Percentiles rank a stretch among this genome's conserved stretches.
phyloP scores from a whole-genome alignment of 2,329 filamentous ascomycete genomes.

The Mollisiaceae sp. region DNA sequence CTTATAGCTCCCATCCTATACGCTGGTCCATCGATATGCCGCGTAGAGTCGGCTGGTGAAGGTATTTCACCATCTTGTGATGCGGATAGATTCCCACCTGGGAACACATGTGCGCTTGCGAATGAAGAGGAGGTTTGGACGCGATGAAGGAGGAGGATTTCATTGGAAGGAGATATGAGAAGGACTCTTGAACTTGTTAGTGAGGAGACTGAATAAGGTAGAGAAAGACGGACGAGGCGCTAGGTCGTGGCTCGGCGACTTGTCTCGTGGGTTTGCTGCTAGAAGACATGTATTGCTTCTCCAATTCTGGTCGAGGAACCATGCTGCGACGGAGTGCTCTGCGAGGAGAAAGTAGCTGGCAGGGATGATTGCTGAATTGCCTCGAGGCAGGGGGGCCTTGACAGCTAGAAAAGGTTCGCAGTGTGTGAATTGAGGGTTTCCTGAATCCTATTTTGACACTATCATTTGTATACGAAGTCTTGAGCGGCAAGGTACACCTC shows the following conservation, averaged over 20 bases:
- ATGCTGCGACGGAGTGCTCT: background rate
- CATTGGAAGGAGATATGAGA: constrained; percentile 83
- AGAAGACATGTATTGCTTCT: constrained; percentile 42
- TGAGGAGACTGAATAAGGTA: constrained; percentile 3
- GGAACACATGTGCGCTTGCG: constrained; percentile 92
- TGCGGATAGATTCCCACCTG: constrained; percentile 81
- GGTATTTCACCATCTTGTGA: constrained; percentile 73
- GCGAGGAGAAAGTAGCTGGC: background rate
- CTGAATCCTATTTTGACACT: background rate
- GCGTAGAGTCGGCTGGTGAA: constrained; percentile 50
- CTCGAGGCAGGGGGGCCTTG: background rate
- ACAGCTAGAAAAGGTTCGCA: background rate
- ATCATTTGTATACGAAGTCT: background rate
- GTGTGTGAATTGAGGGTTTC: background rate
- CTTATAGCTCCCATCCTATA: constrained; percentile 86
- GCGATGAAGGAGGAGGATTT: constrained; percentile 86
- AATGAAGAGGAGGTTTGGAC: constrained; percentile 84
- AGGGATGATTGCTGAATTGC: background rate
- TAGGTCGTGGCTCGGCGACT: constrained; percentile 60
- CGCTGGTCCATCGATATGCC: constrained; percentile 72
- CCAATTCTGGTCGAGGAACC: constrained; percentile 28
- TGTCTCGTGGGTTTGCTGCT: constrained; percentile 35
- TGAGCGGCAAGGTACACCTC: constrained; percentile 10
- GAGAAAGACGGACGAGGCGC: constrained; percentile 57
- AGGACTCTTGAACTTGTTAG: constrained; percentile 63